Evolutionary conservation across 257 asterid species (phyloP).

Genomic region (Verbascum thapsus): DNA sequence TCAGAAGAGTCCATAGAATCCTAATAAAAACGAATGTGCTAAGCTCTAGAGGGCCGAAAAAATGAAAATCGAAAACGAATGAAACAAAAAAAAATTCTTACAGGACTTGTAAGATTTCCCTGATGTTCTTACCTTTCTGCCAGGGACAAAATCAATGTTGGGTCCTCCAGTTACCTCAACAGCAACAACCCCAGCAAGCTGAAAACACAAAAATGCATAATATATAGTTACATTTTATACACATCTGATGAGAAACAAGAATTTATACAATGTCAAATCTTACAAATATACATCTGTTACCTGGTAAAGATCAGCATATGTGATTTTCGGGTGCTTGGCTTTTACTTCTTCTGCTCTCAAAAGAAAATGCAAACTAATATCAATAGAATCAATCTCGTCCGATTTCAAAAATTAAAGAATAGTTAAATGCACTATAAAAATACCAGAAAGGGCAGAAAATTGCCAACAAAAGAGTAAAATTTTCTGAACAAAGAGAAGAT

Average conservation of each 20-base stretch:
- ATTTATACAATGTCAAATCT: not conserved
- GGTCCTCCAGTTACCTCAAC: slow-evolving; percentile 93
- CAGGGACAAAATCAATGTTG: slow-evolving; percentile 61
- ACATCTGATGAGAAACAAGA: not conserved
- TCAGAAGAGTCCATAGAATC: slow-evolving; percentile 63
- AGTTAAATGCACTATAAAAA: too few relatives aligned
- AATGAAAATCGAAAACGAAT: too few relatives aligned
- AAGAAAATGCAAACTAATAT: slow-evolving; percentile 24
- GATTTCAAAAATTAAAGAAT: not conserved
- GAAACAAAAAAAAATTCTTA: not conserved
- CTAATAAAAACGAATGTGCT: slow-evolving; percentile 35
- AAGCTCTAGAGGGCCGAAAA: not conserved
- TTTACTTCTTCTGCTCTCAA: slow-evolving; percentile 68
- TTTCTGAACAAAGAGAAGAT: not conserved
- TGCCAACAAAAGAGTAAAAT: not conserved
- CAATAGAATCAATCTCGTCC: not conserved
- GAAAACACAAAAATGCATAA: slow-evolving; percentile 27
- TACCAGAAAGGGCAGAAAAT: not conserved
- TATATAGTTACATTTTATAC: not conserved
- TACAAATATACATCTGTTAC: slow-evolving; percentile 36
- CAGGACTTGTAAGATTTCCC: not conserved
- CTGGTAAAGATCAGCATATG: slow-evolving; percentile 95
- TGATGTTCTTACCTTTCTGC: slow-evolving; percentile 63
- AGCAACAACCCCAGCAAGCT: slow-evolving; percentile 93
- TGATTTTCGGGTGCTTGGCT: slow-evolving; percentile 64